phyloP scores from a whole-genome alignment of 257 asterid species.

The Lavandula angustifolia region DNA sequence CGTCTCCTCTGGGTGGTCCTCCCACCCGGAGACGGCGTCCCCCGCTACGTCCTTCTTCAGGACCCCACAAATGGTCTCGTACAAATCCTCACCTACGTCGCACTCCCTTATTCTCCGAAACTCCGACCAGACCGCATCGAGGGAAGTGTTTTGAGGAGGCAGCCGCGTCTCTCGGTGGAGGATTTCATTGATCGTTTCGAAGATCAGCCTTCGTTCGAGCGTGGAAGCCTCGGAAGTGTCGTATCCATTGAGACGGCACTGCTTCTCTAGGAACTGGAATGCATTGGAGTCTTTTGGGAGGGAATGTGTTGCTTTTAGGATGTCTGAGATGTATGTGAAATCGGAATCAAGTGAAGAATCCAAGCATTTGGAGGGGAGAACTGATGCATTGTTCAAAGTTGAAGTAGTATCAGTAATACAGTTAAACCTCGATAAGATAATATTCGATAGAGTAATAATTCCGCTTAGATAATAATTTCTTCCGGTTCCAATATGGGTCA shows the following conservation, averaged over 20 bases:
- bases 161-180: slow-evolving; percentile 49
- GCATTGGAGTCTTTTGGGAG: slow-evolving; percentile 53
- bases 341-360: slow-evolving; percentile 50
- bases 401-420: no score
- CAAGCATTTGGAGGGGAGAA: slow-evolving; percentile 41
- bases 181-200: slow-evolving; percentile 62
- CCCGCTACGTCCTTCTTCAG: slow-evolving; percentile 64
- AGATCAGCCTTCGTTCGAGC: slow-evolving; percentile 66
- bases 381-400: slow-evolving; percentile 19
- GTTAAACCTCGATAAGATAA: no score
- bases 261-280: slow-evolving; percentile 67
- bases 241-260: slow-evolving; percentile 59
- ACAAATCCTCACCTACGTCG: slow-evolving; percentile 52
- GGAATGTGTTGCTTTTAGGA: slow-evolving; percentile 57
- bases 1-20: slow-evolving; percentile 58
- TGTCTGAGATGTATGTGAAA: slow-evolving; percentile 61
- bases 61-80: slow-evolving; percentile 63
- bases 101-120: slow-evolving; percentile 55
- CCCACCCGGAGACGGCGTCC: slow-evolving; percentile 68
- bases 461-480: no score
- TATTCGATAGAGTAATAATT: no score
- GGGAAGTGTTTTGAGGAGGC: slow-evolving; percentile 55
- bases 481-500: no score
- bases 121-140: slow-evolving; percentile 58
- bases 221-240: slow-evolving; percentile 50